Base-by-base conservation (phyloP, 805 yeast genomes). In the Starmerella khaoyaiensis region DNA sequence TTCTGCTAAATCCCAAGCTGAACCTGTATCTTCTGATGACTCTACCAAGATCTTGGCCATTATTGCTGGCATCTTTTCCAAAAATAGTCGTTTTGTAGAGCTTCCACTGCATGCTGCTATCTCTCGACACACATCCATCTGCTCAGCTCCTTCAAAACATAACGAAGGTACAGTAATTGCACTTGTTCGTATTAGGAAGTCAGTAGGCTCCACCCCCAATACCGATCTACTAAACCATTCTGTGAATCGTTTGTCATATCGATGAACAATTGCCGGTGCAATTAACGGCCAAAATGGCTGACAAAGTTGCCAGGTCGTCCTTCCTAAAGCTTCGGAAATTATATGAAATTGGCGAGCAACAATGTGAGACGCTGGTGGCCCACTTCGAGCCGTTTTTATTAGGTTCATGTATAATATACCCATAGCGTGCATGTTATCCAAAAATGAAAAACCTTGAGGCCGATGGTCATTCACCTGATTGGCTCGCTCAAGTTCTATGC, bases 111-210 rank as follows among this genome's bases (percentile, higher is more conserved):
- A 66, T 3, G 59, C 62, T 0, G 87, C 79, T 37, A 82, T 72
- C 35, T 68, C 74, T 29, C 71, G 52, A 19, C 86, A 64, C 19
- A 72, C 69, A 47, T 75, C 81, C 31, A 65, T 64, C 43, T 75
- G 71, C 4, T 7, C n/a, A 32, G 72, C 72, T 8, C 41, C 42
- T 5, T 29, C 31, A 9, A 76, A 75, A 37, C 84, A 65, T 5
- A 86, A 63, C 45, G 76, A 68, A 0, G 97, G 96, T 0, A 86
- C 68, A 0, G 86, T 80, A 50, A 73, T 77, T 15, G 72, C 70
- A 31, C 73, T 71, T 4, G 93, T 82, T 37, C 87, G 64, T 24
- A 64, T 64, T 20, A 86, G 60, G 36, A 90, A 79, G 15, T 71
- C 72, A 15, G 63, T 65, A 3, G 67, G 62, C 2, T 79, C 65